phyloP scores from a whole-genome alignment of 2,329 filamentous ascomycete genomes.

The Paradendryphiella salina region DNA sequence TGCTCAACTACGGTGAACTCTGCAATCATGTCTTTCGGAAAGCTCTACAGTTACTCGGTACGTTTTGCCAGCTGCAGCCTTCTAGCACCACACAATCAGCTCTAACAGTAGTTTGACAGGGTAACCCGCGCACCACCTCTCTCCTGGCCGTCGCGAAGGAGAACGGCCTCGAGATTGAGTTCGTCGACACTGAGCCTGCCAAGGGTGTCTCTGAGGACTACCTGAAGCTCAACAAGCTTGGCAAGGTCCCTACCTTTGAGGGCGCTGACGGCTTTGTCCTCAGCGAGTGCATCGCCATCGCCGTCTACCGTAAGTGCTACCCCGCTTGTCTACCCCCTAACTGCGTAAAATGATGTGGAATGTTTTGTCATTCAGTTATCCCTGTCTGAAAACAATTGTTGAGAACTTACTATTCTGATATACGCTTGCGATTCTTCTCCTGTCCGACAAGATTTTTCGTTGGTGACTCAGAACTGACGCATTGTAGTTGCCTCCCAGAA shows the following conservation, averaged over 20 bases:
- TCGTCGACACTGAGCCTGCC: constrained; percentile 70
- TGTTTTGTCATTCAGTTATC: constrained; percentile 62
- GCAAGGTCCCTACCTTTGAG: constrained; percentile 91
- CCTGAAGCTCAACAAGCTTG: constrained; percentile 80
- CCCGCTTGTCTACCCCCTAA: constrained; percentile 17
- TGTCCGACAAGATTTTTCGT: constrained; percentile 19
- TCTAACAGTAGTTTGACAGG: constrained; percentile 56
- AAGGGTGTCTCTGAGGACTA: constrained; percentile 74
- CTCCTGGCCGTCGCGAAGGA: constrained; percentile 95
- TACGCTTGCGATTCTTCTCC: constrained; percentile 64
- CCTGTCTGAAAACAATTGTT: constrained; percentile 97
- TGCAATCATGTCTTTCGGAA: constrained; percentile 90
- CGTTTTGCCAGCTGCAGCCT: constrained; percentile 9
- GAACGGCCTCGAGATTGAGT: constrained; percentile 90
- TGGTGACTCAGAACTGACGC: constrained; percentile 39
- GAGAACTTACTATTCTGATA: constrained; percentile 77
- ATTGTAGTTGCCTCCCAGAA: constrained; percentile 92
- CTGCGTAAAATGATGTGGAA: constrained; percentile 64
- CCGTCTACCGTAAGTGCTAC: constrained; percentile 86
- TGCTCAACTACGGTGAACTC: constrained; percentile 27
- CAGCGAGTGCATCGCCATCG: constrained; percentile 89
- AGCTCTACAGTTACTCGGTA: constrained; percentile 83
- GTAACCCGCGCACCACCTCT: constrained; percentile 85
- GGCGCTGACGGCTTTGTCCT: constrained; percentile 89
- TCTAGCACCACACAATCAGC: constrained; percentile 21